Evolutionary conservation across 2,329 filamentous ascomycete genomes (phyloP), one percentile per base, ranked within the genome.

Genomic region (Magnaporthales sp.): DNA sequence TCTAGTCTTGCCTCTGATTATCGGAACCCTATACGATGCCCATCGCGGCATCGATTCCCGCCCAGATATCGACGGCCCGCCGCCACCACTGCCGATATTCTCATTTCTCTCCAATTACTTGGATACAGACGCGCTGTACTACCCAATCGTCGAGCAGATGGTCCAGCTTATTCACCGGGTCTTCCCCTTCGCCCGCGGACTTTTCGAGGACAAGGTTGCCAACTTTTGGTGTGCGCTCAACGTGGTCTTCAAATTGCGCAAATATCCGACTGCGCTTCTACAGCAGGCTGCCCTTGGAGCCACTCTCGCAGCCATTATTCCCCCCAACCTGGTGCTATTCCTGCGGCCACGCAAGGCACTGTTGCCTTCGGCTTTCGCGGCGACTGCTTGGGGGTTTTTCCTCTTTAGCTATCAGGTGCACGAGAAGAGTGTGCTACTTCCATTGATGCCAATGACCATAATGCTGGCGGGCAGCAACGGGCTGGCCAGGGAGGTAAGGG

Each of bases 181-280:
- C 67, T 98, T 99, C 73, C 95, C 96, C 0, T 97, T 99, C 74
- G 88, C 93, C 1, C 88, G 95, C n/a, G 95, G 95, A 3, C 80
- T 99, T 7, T 99, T 98, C 73, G 96, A 99, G 79, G 95, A 98
- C 80, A 99, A 99, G 78, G 96, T 99, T 24, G 95, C 95, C 73
- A 99, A 99, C 75, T 90, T 97, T 73, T 99, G 95, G 95, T 99
- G 95, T 75, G 90, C 93, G 4, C 83, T 94, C 67, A 96, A 98
- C 75, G 90, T 95, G 0, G 83, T 96, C 66, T 83, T 97, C 79
- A 99, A 99, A 79, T 86, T 99, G 51, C 86, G 91, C 69, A 80
- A 86, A 22, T 95, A 92, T 70, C 87, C 91, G 0, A 77, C 87
- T 2, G 83, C 85, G 8, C 76, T 92, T 6, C 85, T 99, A 31